Percentiles rank a stretch among this genome's conserved stretches.
Evolutionary conservation across 129 eudicot genomes (phyloP).

Genomic region (Helichrysum umbraculigerum): DNA sequence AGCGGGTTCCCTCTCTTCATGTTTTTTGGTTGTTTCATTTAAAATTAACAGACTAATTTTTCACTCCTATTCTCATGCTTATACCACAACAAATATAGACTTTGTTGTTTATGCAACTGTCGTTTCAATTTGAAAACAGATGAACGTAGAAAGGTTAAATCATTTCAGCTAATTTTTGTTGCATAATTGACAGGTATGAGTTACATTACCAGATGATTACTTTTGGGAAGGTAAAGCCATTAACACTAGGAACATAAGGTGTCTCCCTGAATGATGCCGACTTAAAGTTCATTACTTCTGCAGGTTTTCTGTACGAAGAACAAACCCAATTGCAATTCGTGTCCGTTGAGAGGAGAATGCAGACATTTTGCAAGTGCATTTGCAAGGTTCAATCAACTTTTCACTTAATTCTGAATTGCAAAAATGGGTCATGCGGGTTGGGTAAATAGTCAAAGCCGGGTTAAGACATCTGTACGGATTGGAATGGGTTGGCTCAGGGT

Average conservation of each 20-base stretch:
- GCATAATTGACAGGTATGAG: slow-evolving; percentile 62
- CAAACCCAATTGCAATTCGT: slow-evolving; percentile 92
- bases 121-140: neutral
- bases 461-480: neutral
- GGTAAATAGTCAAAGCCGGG: neutral
- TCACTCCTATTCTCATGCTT: too few relatives aligned
- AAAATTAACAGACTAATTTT: too few relatives aligned
- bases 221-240: slow-evolving; percentile 83
- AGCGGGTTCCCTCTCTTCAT: neutral
- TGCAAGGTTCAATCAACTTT: slow-evolving; percentile 57
- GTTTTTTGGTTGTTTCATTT: too few relatives aligned
- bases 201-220: slow-evolving; percentile 98
- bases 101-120: neutral
- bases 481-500: neutral
- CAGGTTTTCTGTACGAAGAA: slow-evolving; percentile 97
- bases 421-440: neutral
- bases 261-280: neutral
- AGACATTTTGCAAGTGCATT: slow-evolving; percentile 88
- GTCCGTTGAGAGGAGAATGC: slow-evolving; percentile 97
- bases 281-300: slow-evolving; percentile 21
- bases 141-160: neutral
- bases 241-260: slow-evolving; percentile 11
- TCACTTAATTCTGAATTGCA: neutral
- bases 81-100: neutral
- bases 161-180: slow-evolving; percentile 2